Evolutionary conservation across 1,139 yeast genomes (phyloP), one percentile per base, ranked within the genome.

Genomic region (Yarrowia galli): DNA sequence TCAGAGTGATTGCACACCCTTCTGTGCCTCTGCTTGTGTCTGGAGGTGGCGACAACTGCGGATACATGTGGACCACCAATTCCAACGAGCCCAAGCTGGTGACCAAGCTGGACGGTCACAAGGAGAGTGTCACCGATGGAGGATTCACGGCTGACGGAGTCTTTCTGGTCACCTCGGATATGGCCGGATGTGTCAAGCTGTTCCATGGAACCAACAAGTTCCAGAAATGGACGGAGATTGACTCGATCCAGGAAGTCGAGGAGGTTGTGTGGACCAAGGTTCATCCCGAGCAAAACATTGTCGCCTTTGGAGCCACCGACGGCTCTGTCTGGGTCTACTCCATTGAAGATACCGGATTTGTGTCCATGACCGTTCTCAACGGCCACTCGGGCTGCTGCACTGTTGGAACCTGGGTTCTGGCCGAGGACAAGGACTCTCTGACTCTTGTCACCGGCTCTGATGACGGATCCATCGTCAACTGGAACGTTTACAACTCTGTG

Each of bases 321-420:
- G 98, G 99, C 1, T 89, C 97, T 0, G 97, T 93, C 16, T 95
- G 98, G 97, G 92, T 90, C 40, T 95, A 92, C 77, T 90, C 89
- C 74, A 84, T 92, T 63, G 89, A 86, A 71, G 66, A 46, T 20
- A 85, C 85, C 53, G 75, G 78, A 18, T 78, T 83, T 64, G 84
- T 84, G 68, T 91, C 89, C 76, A 79, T 92, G 60, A 88, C 92
- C 85, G 87, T 92, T 58, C 95, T 96, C 35, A 89, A 87, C 75
- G 86, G 88, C 42, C 98, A 91, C 79, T 87, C 90, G 70, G 80
- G 85, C 72, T 96, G 92, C 72, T 89, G 95, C 76, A 88, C 92
- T 63, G 86, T 84, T 69, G 98, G 97, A 67, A 83, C 82, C 20
- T 95, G 93, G 76, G 84, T 89, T 49, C 83, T 86, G 71, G 82